Evolutionary conservation across 805 yeast species (phyloP).

Genomic region (Isabelozyma heimii): DNA sequence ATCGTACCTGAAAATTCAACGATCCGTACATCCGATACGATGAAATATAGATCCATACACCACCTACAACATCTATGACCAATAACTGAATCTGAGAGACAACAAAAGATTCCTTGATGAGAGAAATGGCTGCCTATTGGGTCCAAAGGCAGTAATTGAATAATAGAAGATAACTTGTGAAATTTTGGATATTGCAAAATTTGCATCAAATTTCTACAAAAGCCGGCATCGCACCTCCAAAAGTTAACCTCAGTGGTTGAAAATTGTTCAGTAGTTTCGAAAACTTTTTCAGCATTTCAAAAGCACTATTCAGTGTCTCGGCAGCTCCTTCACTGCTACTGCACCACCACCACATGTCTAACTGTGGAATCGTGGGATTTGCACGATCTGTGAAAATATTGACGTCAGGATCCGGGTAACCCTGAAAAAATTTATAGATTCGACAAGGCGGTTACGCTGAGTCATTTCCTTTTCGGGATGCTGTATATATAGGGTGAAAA

Average conservation of each 20-base stretch:
- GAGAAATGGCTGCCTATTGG: too few species aligned
- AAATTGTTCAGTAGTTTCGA: too few species aligned
- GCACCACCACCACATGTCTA: background rate
- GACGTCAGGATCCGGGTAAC: background rate
- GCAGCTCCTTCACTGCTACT: background rate
- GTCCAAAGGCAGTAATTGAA: too few species aligned
- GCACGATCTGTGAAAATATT: background rate
- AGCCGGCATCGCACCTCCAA: background rate
- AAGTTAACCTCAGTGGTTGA: background rate
- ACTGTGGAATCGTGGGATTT: background rate
- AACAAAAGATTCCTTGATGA: too few species aligned
- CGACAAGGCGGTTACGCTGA: constrained; percentile 14
- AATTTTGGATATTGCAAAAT: background rate
- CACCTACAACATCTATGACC: too few species aligned
- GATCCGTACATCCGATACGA: too few species aligned
- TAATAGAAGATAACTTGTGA: too few species aligned
- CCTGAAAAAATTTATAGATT: background rate
- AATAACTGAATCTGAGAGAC: too few species aligned
- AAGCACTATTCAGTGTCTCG: too few species aligned
- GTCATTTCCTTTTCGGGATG: constrained; percentile 30
- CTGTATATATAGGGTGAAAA: constrained; percentile 1
- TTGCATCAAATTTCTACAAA: background rate
- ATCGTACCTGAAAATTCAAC: too few species aligned
- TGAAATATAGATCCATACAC: too few species aligned
- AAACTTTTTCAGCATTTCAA: too few species aligned